Percentiles rank a stretch among this genome's conserved stretches.
These are phyloP conservation scores for Lagerstroemia speciosa DNA, from an alignment of 345 rosid species.

Conservation along the genomic window DNA sequence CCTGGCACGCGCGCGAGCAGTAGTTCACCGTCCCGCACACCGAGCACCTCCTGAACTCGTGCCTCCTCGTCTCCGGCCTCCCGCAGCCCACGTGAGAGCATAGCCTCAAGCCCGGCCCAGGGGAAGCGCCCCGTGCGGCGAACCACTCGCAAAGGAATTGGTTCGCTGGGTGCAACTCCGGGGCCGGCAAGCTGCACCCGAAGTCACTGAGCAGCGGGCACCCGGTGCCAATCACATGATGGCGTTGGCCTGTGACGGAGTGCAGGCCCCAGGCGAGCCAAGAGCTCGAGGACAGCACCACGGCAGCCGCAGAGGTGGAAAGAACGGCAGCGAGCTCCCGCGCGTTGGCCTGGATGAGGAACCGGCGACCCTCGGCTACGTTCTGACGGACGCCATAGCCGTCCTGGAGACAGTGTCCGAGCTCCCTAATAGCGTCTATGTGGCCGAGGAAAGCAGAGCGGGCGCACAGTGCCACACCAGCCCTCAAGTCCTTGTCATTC, in stretches of 20 bases:
- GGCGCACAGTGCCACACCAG: constrained; percentile 28
- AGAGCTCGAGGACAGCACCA: constrained; percentile 23
- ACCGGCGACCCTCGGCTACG: constrained; percentile 24
- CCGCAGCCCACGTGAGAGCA: constrained; percentile 94
- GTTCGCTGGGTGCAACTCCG: constrained; percentile 76
- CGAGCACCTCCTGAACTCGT: constrained; percentile 80
- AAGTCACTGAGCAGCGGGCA: constrained; percentile 86
- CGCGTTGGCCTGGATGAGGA: constrained; percentile 31
- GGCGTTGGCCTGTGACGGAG: not conserved
- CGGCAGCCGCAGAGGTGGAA: constrained; percentile 10
- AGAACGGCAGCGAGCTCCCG: constrained; percentile 22
- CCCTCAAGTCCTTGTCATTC: constrained; percentile 26
- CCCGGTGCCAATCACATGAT: constrained; percentile 24
- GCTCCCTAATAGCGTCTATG: constrained; percentile 28
- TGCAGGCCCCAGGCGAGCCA: constrained; percentile 31
- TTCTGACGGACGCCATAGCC: constrained; percentile 28
- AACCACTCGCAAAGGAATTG: constrained; percentile 76
- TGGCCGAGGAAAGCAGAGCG: constrained; percentile 30
- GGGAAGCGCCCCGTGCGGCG: constrained; percentile 24
- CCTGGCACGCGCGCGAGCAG: constrained; percentile 91
- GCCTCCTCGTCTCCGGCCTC: constrained; percentile 71
- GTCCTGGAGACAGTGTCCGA: constrained; percentile 33
- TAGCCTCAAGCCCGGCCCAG: constrained; percentile 54
- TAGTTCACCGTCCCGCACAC: constrained; percentile 78
- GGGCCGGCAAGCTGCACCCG: constrained; percentile 93